Percentiles rank a stretch among this genome's conserved stretches.
phyloP scores from a whole-genome alignment of 2,329 filamentous ascomycete genomes.

The Claviceps digitariae region DNA sequence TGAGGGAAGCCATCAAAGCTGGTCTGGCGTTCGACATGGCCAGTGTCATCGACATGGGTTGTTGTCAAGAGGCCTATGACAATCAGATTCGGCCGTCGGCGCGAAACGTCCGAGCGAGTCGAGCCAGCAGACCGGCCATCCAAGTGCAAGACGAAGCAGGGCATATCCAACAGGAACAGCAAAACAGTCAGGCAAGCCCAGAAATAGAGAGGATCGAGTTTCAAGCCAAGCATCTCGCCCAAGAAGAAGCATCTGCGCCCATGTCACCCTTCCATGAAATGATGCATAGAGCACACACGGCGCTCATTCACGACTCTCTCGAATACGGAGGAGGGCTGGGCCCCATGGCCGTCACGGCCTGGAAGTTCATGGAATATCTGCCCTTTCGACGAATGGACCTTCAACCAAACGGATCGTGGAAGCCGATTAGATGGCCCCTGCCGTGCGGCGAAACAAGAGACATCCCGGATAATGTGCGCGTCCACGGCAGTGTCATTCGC shows the following conservation, averaged over 20 bases:
- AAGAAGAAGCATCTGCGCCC: conserved; percentile 3
- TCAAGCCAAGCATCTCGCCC: not conserved
- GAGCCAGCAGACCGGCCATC: conserved; percentile 12
- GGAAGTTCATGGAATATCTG: conserved; percentile 71
- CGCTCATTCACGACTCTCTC: conserved; percentile 57
- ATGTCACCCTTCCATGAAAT: conserved; percentile 37
- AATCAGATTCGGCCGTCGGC: conserved; percentile 2
- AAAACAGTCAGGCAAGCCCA: conserved; percentile 9
- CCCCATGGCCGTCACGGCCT: conserved; percentile 43
- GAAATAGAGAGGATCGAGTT: conserved; percentile 12
- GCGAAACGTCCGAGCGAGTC: not conserved
- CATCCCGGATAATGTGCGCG: conserved; percentile 53
- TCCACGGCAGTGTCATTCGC: conserved; percentile 63
- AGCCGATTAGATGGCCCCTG: conserved; percentile 66
- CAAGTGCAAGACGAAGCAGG: conserved; percentile 10
- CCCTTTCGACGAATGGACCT: conserved; percentile 74
- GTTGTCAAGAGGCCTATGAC: conserved; percentile 29
- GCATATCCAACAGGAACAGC: conserved; percentile 8
- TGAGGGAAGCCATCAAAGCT: conserved; percentile 43
- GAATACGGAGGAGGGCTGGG: conserved; percentile 47
- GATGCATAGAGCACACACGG: conserved; percentile 41
- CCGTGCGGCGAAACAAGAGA: conserved; percentile 67
- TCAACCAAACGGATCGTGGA: conserved; percentile 59
- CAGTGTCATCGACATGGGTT: conserved; percentile 55
- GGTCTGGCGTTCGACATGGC: conserved; percentile 57